Base-by-base conservation (phyloP, 176 grass and related monocot species). In the Paspalum vaginatum region DNA sequence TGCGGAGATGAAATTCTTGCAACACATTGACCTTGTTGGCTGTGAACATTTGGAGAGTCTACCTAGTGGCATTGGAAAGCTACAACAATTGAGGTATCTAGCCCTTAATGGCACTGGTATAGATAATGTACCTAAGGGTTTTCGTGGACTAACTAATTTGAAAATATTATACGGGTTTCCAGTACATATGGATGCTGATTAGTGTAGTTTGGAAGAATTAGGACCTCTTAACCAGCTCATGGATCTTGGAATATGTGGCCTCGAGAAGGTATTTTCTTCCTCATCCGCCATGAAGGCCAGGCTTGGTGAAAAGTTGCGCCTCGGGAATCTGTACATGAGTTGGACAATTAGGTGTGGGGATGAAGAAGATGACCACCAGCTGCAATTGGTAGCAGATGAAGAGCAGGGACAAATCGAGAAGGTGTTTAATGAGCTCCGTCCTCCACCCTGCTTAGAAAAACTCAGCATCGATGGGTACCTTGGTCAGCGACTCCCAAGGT, bases 351-450 rank as follows among this genome's bases (percentile, higher is more conserved):
- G 1, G 32, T 3, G 3, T 32, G 32, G 32, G 3, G 32, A 0
- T 0, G 6, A 4, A 6, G 21, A 6, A 24, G 40, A 40, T 51
- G 7, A 12, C 38, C 11, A 6, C 1, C 4, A 1, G 0, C 32
- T 32, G 3, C 32, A 32, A 32, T 5, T 65, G 17, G 32, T 52
- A 10, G 27, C 22, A 39, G 6, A 44, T 7, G 61, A 84, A 60
- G 42, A 68, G 25, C 66, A 72, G 2, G 7, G 7, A 41, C 57
- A 11, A 24, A 40, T 82, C 0, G 12, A 64, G 44, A 27, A 26
- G 20, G 43, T 86, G 4, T 55, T 75, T 43, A 51, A 86, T 22
- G 84, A 68, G 48, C 17, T 86, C 16, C 27, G 25, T 5, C 76
- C 76, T 48, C 49, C 60, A 4, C 8, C 49, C 59, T 22, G 37